These are phyloP conservation scores for Metschnikowia picachoensis DNA, from an alignment of 805 yeast genomes.

Conservation along the genomic window DNA sequence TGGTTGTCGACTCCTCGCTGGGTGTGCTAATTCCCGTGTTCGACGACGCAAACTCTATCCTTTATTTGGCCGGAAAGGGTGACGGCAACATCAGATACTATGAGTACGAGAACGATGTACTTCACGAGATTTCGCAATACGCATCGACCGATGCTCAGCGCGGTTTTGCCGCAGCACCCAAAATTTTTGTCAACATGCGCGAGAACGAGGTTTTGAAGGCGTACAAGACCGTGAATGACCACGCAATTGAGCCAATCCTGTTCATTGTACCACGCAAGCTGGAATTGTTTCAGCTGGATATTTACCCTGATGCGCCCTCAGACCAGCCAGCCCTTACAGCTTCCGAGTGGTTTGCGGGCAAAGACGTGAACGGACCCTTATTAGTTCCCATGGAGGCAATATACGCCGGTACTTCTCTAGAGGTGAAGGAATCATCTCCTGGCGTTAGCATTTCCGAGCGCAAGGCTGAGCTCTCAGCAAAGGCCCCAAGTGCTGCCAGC, in stretches of 20 bases:
- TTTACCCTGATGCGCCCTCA: constrained; percentile 89
- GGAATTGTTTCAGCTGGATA: constrained; percentile 88
- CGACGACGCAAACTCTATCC: constrained; percentile 74
- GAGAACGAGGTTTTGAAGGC: constrained; percentile 82
- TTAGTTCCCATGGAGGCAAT: constrained; percentile 70
- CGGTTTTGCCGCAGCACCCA: constrained; percentile 90
- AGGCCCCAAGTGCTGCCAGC: constrained; percentile 1
- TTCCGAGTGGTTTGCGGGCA: constrained; percentile 76
- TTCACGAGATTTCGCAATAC: constrained; percentile 83
- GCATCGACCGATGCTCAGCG: constrained; percentile 91
- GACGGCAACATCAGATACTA: constrained; percentile 95
- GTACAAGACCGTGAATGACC: constrained; percentile 85
- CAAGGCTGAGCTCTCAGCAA: constrained; percentile 10
- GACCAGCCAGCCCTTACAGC: constrained; percentile 73
- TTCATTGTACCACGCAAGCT: constrained; percentile 92
- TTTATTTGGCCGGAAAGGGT: constrained; percentile 94
- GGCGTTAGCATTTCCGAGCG: constrained; percentile 26
- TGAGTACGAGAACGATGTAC: constrained; percentile 74
- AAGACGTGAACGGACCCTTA: constrained; percentile 77
- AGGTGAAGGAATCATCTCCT: constrained; percentile 39
- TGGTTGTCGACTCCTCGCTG: constrained; percentile 81
- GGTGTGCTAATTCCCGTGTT: constrained; percentile 91
- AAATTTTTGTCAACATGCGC: constrained; percentile 68
- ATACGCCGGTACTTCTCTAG: constrained; percentile 69
- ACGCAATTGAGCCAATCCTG: constrained; percentile 82